These are phyloP conservation scores for Geosmithia morbida DNA, from an alignment of 2,329 filamentous ascomycete species.

Conservation along the genomic window DNA sequence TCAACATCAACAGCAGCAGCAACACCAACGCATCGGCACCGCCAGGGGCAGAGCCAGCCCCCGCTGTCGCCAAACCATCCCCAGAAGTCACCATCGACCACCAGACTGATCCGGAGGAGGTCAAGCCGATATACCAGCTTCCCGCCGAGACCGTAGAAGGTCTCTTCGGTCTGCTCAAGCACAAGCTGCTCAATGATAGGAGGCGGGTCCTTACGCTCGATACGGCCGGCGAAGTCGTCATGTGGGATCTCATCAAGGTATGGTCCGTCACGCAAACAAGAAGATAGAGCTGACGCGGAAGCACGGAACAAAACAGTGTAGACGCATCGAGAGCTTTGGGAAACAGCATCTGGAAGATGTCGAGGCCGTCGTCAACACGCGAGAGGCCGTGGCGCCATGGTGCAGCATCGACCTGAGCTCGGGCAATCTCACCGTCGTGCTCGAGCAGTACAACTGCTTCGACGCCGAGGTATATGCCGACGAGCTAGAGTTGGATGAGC, in stretches of 20 bases:
- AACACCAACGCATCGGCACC: conserved; percentile 24
- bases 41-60: no score
- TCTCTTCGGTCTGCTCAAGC: conserved; percentile 88
- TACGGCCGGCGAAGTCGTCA: conserved; percentile 82
- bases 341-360: conserved; percentile 92
- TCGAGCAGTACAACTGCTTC: conserved; percentile 93
- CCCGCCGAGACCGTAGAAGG: conserved; percentile 81
- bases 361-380: conserved; percentile 70
- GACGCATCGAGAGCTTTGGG: conserved; percentile 80
- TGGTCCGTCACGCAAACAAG: neutral
- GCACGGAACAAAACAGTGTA: conserved; percentile 50
- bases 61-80: conserved; percentile 9
- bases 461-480: conserved; percentile 97
- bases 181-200: conserved; percentile 81
- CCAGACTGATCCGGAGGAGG: conserved; percentile 12
- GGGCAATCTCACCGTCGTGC: conserved; percentile 74
- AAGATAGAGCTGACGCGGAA: no score
- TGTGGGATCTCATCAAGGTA: conserved; percentile 88
- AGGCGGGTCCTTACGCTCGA: conserved; percentile 82
- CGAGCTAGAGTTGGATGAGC: conserved; percentile 59
- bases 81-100: conserved; percentile 9
- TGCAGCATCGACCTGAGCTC: conserved; percentile 91
- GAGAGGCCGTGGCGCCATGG: conserved; percentile 87
- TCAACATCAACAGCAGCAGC: conserved; percentile 32
- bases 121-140: conserved; percentile 50